These are phyloP conservation scores for Saturnispora serradocipensis DNA, from an alignment of 805 yeast genomes.

Conservation along the genomic window DNA sequence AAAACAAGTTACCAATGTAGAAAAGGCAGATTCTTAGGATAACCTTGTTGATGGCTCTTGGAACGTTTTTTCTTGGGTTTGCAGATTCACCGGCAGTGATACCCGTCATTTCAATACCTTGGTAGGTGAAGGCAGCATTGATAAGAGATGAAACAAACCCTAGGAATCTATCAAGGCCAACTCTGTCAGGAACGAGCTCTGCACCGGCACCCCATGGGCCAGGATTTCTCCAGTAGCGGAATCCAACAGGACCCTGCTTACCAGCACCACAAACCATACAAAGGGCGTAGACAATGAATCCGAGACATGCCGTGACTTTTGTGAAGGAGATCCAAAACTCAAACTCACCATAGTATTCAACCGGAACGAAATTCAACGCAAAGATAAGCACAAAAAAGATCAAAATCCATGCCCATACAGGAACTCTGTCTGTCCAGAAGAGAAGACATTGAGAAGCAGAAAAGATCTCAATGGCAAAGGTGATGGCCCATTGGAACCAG, in stretches of 20 bases:
- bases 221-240: slow-evolving; percentile 72
- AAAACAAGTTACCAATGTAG: slow-evolving; percentile 54
- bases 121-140: slow-evolving; percentile 67
- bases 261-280: slow-evolving; percentile 73
- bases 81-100: slow-evolving; percentile 64
- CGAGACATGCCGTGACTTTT: slow-evolving; percentile 58
- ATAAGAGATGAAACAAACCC: slow-evolving; percentile 63
- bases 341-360: slow-evolving; percentile 59
- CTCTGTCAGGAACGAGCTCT: slow-evolving; percentile 35
- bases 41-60: slow-evolving; percentile 61
- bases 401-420: slow-evolving; percentile 61
- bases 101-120: slow-evolving; percentile 70
- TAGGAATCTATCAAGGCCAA: slow-evolving; percentile 45
- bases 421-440: slow-evolving; percentile 62
- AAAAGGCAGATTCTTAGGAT: slow-evolving; percentile 55
- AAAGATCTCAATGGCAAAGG: slow-evolving; percentile 63
- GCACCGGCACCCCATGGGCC: slow-evolving; percentile 60
- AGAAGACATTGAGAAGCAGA: slow-evolving; percentile 58
- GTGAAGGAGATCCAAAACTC: slow-evolving; percentile 65
- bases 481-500: slow-evolving; percentile 70
- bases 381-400: slow-evolving; percentile 53
- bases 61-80: slow-evolving; percentile 60
- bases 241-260: slow-evolving; percentile 56
- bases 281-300: slow-evolving; percentile 55
- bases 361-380: slow-evolving; percentile 51